These are phyloP conservation scores for Podospora pseudoanserina DNA, from an alignment of 495 filamentous ascomycete genomes.

Conservation along the genomic window DNA sequence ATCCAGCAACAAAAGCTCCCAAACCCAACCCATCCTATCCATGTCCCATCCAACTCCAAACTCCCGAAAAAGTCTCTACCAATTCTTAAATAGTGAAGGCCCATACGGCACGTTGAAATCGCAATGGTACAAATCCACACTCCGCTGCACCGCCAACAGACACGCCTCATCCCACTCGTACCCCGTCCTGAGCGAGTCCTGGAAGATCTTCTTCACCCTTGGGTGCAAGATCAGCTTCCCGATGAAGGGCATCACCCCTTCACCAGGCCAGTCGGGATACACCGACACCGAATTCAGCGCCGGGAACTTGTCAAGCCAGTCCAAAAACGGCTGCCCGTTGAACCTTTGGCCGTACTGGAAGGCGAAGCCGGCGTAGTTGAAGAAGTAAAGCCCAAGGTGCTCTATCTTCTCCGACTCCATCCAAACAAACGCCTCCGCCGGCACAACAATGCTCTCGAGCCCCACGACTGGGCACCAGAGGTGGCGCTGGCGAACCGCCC, in stretches of 20 bases:
- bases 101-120: background rate
- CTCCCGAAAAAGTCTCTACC: background rate
- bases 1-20: background rate
- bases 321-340: constrained; percentile 26
- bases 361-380: constrained; percentile 22
- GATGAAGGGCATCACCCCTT: background rate
- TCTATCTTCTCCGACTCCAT: constrained; percentile 15
- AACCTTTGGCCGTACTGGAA: constrained; percentile 11
- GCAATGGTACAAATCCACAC: background rate
- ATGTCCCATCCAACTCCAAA: background rate
- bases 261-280: background rate
- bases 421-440: constrained; percentile 16
- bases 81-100: background rate
- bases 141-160: background rate
- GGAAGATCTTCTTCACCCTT: background rate
- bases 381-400: constrained; percentile 26
- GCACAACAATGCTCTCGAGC: background rate
- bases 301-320: constrained; percentile 18
- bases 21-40: background rate
- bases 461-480: constrained; percentile 3
- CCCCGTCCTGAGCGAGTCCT: background rate
- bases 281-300: background rate
- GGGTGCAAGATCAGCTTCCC: background rate
- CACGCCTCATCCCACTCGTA: background rate
- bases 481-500: background rate